A percentile compares a stretch with the other conserved stretches of the same genome.
phyloP scores from a whole-genome alignment of 495 filamentous ascomycete genomes.

The Cercophora samala region DNA sequence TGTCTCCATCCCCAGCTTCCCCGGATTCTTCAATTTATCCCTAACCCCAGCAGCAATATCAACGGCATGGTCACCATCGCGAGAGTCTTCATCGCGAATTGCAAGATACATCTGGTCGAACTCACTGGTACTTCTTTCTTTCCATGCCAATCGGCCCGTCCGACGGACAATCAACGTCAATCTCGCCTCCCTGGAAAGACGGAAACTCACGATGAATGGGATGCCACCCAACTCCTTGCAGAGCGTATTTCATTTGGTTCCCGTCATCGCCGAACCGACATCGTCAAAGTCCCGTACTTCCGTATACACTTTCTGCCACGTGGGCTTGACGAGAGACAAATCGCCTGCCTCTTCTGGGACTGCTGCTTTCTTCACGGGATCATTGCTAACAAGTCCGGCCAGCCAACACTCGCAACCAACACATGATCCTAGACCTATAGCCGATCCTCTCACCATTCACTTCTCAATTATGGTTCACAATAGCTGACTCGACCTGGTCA shows the following conservation, averaged over 20 bases:
- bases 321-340: not conserved
- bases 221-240: not conserved
- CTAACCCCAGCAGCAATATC: not conserved
- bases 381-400: not conserved
- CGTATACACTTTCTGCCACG: not conserved
- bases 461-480: not conserved
- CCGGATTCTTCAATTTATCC: conserved; percentile 8
- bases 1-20: conserved; percentile 1
- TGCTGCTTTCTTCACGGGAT: not conserved
- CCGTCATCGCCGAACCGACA: not conserved
- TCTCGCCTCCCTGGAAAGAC: conserved; percentile 1
- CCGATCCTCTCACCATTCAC: not conserved
- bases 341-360: not conserved
- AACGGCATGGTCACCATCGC: not conserved
- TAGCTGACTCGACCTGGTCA: not conserved
- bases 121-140: not conserved
- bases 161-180: not conserved
- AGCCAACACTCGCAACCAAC: not conserved
- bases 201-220: not conserved
- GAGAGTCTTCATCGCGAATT: not conserved
- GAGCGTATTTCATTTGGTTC: not conserved
- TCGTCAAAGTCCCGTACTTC: not conserved
- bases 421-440: not conserved
- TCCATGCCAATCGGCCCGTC: conserved; percentile 7
- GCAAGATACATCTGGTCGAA: not conserved